Evolutionary conservation across 1,284 basidiomycete genomes (phyloP), one percentile per base, ranked within the genome.

Genomic region (Apiotrichum brassicae): DNA sequence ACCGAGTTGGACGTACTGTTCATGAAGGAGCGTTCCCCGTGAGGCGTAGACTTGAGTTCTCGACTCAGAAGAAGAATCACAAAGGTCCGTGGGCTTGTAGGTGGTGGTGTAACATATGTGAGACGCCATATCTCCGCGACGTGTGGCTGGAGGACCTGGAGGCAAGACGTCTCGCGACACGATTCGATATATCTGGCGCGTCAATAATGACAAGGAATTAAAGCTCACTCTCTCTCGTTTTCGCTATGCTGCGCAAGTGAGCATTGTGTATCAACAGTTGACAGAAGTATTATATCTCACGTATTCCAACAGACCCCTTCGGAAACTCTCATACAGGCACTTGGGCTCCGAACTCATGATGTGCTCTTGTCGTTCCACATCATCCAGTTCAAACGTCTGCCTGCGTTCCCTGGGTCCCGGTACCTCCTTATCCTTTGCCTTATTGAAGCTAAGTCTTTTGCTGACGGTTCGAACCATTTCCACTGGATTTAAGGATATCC

Each of bases 101-200:
- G 71, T 2, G 66, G 53, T 2, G 71, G 71, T n/a, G 69, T 71
- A 8, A 63, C 61, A 50, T 66, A 73, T 1, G 70, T 71, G 49
- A 70, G 48, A 13, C 66, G 53, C 71, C 71, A 73, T 14, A 73
- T 63, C 57, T 73, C 70, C 1, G 71, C 71, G 6, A 68, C 60
- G 33, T 67, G 64, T 14, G 62, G 61, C 41, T 62, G 50, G 36
- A 65, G 64, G 11, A 71, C 63, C 24, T 70, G 58, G n/a, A 73
- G 54, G 38, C 66, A 64, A 41, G 65, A 59, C 19, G 64, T 64
- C 39, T 73, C 71, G 14, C 64, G 54, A 35, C 58, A 63, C 13
- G 66, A 52, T 48, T 70, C 68, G 43, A 73, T 72, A 50, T 73
- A 73, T 47, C 66, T 64, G 14, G 33, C 33, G n/a, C n/a, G 33